Evolutionary conservation across 192 early-diverging fungal genomes (phyloP).

Genomic region (Cetraspora pellucida): DNA sequence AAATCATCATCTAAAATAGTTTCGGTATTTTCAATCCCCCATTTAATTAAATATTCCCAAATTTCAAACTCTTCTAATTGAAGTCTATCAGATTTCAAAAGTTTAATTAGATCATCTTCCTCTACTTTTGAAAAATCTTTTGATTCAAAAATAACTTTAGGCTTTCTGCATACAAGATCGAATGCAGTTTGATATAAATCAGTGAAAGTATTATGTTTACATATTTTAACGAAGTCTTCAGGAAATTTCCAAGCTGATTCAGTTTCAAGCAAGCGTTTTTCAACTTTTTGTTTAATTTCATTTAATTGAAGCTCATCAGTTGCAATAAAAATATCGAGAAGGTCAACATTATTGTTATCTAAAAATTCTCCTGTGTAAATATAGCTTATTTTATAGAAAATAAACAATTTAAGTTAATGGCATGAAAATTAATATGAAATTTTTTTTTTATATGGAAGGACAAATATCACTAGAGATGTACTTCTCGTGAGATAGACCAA

Average conservation of each 20-base stretch:
- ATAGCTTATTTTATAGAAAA: not conserved
- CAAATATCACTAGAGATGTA: no score
- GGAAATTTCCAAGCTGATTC: not conserved
- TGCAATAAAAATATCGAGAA: not conserved
- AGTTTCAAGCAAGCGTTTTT: not conserved
- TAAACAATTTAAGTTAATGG: not conserved
- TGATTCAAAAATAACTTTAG: not conserved
- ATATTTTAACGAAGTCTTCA: not conserved
- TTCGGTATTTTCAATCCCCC: conserved; percentile 3
- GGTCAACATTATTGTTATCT: not conserved
- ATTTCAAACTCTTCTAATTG: conserved; percentile 4
- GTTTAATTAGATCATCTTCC: not conserved
- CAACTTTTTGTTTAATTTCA: not conserved
- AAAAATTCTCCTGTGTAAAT: not conserved
- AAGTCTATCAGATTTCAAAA: conserved; percentile 12
- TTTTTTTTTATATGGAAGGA: no score
- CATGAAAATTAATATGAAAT: no score
- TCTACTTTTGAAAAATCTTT: conserved; percentile 5
- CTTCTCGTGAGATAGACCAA: no score
- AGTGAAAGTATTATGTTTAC: not conserved
- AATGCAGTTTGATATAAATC: not conserved
- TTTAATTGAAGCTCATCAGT: not conserved
- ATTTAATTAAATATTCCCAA: conserved; percentile 19
- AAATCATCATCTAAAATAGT: not conserved
- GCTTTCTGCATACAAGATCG: not conserved